phyloP scores from a whole-genome alignment of 2,329 filamentous ascomycete species.

The Epicoccum nigrum region DNA sequence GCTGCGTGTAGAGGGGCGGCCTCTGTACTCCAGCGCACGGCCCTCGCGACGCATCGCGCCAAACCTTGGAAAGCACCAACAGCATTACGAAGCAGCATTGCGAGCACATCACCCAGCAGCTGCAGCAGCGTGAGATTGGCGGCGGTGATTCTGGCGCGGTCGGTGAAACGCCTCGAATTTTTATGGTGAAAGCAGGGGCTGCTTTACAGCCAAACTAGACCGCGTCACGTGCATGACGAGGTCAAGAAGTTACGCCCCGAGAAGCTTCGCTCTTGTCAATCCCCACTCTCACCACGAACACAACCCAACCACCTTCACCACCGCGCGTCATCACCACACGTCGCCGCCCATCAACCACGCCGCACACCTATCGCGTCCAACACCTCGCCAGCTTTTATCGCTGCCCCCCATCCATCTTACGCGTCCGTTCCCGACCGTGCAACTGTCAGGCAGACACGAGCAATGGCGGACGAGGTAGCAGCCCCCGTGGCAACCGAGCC shows the following conservation, averaged over 20 bases:
- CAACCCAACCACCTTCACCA: slow-evolving; percentile 43
- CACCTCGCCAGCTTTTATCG: slow-evolving; percentile 38
- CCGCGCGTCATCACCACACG: slow-evolving; percentile 44
- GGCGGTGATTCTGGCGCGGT: slow-evolving; percentile 15
- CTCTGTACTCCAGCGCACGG: slow-evolving; percentile 34
- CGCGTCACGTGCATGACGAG: slow-evolving; percentile 26
- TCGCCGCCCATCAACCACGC: slow-evolving; percentile 41
- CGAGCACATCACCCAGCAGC: slow-evolving; percentile 26
- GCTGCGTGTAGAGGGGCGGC: slow-evolving; percentile 9
- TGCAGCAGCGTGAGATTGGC: slow-evolving; percentile 28
- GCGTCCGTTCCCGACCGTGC: slow-evolving; percentile 45
- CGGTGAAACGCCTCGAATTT: slow-evolving; percentile 31
- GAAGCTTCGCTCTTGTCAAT: slow-evolving; percentile 32
- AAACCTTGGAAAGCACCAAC: slow-evolving; percentile 34
- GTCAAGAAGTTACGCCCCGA: slow-evolving; percentile 26
- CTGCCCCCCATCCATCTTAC: slow-evolving; percentile 38
- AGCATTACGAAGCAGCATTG: slow-evolving; percentile 30
- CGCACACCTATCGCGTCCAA: slow-evolving; percentile 33
- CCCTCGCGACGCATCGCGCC: slow-evolving; percentile 32
- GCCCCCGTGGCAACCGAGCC: slow-evolving; percentile 35
- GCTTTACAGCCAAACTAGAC: slow-evolving; percentile 20
- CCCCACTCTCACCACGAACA: slow-evolving; percentile 37
- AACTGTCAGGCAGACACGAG: slow-evolving; percentile 38
- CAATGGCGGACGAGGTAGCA: slow-evolving; percentile 47
- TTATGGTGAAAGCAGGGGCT: slow-evolving; percentile 19